Base-by-base conservation (phyloP, 805 yeast genomes). In the Lipomyces yamadae region DNA sequence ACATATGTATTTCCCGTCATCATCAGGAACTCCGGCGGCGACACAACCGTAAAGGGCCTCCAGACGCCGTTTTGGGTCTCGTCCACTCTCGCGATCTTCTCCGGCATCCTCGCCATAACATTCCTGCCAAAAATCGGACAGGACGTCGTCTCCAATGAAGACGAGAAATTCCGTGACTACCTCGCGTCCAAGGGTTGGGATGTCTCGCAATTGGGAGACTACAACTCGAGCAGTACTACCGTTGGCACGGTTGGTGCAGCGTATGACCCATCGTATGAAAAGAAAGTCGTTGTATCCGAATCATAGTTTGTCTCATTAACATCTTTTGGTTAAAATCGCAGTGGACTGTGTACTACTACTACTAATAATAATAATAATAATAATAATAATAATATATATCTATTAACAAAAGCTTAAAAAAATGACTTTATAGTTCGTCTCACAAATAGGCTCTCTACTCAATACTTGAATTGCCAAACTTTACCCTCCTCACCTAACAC, bases 1-100 rank as follows among this genome's bases (percentile, higher is more conserved):
- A 88, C 95, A 57, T 92, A 88, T 75, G 88, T 89, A 39, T 94
- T 94, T 85, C 97, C 97, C 55, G 84, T 86, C 59, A 88, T 93
- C 74, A 87, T 88, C 70, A 81, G 78, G 62, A 81, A 85, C 70
- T 85, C 85, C 62, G 83, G 85, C 56, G 82, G 83, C 52, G 66
- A 72, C 11, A 78, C 76, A 60, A 76, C 82, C 10, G 79, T 81
- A 67, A 73, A 77, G 65, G 95, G 94, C 70, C 81, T 86, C 74
- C 86, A 86, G 77, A 89, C 88, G 62, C 93, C 96, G 61, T 91
- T 92, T 78, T 92, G 88, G 82, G 85, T 92, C 63, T 88, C 96
- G 13, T 86, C 96, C 2, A 82, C 91, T 0, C 81, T 93, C 69
- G 91, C 96, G 76, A 74, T 90, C 54, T 82, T 92, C 72, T 84